phyloP scores from a whole-genome alignment of 768 basidiomycete species.

The Kwoniella dendrophila region DNA sequence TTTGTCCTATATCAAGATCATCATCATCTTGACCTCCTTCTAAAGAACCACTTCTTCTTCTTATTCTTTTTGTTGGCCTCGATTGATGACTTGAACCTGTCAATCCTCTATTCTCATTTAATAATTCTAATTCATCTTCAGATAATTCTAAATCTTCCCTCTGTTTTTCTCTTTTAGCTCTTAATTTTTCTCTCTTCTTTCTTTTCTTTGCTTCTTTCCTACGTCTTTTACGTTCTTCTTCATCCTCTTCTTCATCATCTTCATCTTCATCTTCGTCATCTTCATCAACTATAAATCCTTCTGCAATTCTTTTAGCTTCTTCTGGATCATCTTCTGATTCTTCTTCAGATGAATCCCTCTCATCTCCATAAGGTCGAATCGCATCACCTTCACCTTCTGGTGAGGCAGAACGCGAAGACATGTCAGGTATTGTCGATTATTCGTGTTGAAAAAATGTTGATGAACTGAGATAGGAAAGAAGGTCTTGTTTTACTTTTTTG shows the following conservation, averaged over 20 bases:
- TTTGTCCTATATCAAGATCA: no score
- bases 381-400: slow-evolving; percentile 53
- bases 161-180: slow-evolving; percentile 62
- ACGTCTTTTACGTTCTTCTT: slow-evolving; percentile 59
- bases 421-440: slow-evolving; percentile 6
- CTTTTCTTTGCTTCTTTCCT: slow-evolving; percentile 63
- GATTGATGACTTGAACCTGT: slow-evolving; percentile 61
- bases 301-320: slow-evolving; percentile 73
- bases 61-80: slow-evolving; percentile 71
- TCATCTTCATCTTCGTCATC: slow-evolving; percentile 85
- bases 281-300: slow-evolving; percentile 90
- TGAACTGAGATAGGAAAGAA: no score
- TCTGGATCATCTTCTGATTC: slow-evolving; percentile 84
- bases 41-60: slow-evolving; percentile 73
- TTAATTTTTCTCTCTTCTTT: slow-evolving; percentile 62
- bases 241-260: slow-evolving; percentile 63
- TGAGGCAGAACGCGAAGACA: slow-evolving; percentile 47
- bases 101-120: slow-evolving; percentile 81
- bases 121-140: slow-evolving; percentile 80
- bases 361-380: slow-evolving; percentile 52
- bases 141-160: slow-evolving; percentile 64
- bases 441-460: neutral
- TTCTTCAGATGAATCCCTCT: slow-evolving; percentile 54
- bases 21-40: slow-evolving; percentile 62
- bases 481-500: no score